phyloP scores from a whole-genome alignment of 2,329 filamentous ascomycete genomes.

The Nannizziopsis arthrosporioides region DNA sequence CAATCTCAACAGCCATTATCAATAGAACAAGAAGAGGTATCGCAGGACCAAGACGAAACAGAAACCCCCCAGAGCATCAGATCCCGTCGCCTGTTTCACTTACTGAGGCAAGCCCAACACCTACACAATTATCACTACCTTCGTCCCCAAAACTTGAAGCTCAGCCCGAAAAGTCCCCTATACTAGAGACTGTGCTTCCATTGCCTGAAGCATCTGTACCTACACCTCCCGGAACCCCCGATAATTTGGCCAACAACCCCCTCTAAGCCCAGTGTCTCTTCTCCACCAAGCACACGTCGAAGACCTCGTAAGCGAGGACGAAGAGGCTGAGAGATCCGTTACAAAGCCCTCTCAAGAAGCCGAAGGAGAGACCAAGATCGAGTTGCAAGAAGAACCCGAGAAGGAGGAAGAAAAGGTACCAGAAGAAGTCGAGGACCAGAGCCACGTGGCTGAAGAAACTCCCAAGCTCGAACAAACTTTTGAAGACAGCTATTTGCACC shows the following conservation, averaged over 20 bases:
- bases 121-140: slow-evolving; percentile 11
- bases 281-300: slow-evolving; percentile 7
- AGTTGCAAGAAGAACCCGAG: background rate
- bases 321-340: background rate
- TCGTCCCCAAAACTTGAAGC: slow-evolving; percentile 6
- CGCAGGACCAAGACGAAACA: slow-evolving; percentile 1
- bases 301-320: background rate
- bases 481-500: background rate
- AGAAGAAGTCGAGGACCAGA: too few relatives aligned
- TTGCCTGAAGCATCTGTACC: slow-evolving; percentile 13
- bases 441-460: too few relatives aligned
- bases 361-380: background rate
- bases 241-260: slow-evolving; percentile 9
- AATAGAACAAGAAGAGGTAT: background rate
- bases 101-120: background rate
- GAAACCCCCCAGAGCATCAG: slow-evolving; percentile 9
- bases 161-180: slow-evolving; percentile 7
- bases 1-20: slow-evolving; percentile 5
- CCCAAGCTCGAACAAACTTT: background rate
- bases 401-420: background rate
- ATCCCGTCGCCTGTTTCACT: background rate
- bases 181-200: slow-evolving; percentile 16
- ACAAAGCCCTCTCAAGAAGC: background rate
- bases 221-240: slow-evolving; percentile 10
- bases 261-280: slow-evolving; percentile 1